A percentile compares a stretch with the other conserved stretches of the same genome.
Evolutionary conservation across 176 grass and related monocot genomes (phyloP).

Genomic region (Luzula sylvatica): DNA sequence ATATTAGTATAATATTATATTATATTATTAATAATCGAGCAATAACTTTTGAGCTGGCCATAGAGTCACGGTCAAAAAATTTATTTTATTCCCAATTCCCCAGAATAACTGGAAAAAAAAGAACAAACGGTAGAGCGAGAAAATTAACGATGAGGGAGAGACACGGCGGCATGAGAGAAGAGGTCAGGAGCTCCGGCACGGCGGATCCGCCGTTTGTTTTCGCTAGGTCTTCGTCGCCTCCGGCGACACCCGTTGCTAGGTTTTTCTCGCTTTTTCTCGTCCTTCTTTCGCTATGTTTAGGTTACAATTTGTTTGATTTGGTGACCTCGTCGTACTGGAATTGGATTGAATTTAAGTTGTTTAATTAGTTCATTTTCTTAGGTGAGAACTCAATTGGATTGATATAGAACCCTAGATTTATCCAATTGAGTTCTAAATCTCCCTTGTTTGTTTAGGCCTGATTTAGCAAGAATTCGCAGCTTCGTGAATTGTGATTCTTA

Average conservation of each 20-base stretch:
- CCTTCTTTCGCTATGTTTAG: neutral
- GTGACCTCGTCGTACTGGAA: neutral
- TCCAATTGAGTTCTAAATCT: too few species aligned
- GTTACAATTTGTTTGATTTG: neutral
- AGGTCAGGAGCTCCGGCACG: conserved; percentile 80
- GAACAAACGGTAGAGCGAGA: too few species aligned
- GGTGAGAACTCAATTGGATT: neutral
- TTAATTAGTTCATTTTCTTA: neutral
- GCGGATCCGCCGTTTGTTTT: conserved; percentile 42
- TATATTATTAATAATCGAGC: too few species aligned
- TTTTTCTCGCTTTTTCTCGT: conserved; percentile 3
- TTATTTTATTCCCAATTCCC: too few species aligned
- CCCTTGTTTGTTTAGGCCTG: too few species aligned
- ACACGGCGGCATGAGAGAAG: conserved; percentile 49
- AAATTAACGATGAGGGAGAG: neutral
- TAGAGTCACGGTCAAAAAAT: too few species aligned
- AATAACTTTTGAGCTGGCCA: too few species aligned
- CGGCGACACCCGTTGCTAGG: conserved; percentile 73
- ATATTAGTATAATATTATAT: too few species aligned
- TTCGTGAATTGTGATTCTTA: too few species aligned
- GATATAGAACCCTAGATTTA: neutral
- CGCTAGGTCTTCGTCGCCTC: conserved; percentile 65
- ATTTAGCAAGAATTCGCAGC: too few species aligned
- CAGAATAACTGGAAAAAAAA: too few species aligned
- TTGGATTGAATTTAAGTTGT: neutral